phyloP scores from a whole-genome alignment of 2,329 filamentous ascomycete genomes.

The Scytalidium lignicola region DNA sequence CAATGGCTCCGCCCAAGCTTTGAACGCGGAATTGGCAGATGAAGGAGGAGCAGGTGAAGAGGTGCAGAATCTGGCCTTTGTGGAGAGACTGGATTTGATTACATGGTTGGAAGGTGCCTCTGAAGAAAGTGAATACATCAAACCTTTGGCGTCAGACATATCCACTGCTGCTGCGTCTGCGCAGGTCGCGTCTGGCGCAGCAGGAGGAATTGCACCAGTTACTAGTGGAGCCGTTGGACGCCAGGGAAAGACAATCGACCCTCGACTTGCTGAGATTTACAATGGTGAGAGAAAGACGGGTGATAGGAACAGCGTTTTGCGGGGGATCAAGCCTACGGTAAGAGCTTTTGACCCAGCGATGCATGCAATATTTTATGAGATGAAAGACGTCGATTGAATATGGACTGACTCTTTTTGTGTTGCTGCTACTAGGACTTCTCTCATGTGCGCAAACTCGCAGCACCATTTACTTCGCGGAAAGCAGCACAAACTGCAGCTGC shows the following conservation, averaged over 20 bases:
- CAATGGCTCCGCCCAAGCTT: conserved; percentile 72
- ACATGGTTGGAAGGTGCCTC: conserved; percentile 89
- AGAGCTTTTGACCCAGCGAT: conserved; percentile 28
- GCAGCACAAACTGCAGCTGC: conserved; percentile 32
- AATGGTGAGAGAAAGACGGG: conserved; percentile 87
- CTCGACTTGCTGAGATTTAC: conserved; percentile 81
- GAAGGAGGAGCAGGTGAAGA: conserved; percentile 54
- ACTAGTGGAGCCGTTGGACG: conserved; percentile 41
- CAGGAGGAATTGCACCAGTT: conserved; percentile 31
- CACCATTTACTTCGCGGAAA: conserved; percentile 66
- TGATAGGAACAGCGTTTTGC: conserved; percentile 81
- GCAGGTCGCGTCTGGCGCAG: conserved; percentile 42
- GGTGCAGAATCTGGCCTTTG: conserved; percentile 85
- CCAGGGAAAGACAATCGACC: conserved; percentile 68
- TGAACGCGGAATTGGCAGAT: conserved; percentile 67
- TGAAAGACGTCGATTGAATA: no score
- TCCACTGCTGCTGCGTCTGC: conserved; percentile 36
- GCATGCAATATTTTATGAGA: no score
- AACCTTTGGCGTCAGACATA: conserved; percentile 65
- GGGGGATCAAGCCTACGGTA: conserved; percentile 86
- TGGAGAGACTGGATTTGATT: conserved; percentile 85
- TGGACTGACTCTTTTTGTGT: no score
- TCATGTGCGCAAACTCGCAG: conserved; percentile 80
- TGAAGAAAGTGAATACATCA: conserved; percentile 90
- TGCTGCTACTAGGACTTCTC: conserved; percentile 78